Evolutionary conservation across 1,284 basidiomycete genomes (phyloP).

Genomic region (Trichosporon sp.): DNA sequence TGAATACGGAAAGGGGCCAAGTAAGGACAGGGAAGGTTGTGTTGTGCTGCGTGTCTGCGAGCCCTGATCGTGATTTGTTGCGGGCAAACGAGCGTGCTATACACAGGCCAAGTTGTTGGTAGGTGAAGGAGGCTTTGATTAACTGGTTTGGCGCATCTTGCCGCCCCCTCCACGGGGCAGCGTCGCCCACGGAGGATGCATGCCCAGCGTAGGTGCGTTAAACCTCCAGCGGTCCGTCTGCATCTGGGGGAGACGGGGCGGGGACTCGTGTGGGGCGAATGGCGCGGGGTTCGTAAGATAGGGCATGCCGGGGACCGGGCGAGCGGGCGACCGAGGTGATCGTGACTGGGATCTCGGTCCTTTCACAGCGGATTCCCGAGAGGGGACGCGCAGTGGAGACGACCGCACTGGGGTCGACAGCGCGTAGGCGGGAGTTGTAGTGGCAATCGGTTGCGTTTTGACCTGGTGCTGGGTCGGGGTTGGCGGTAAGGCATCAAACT

Average conservation of each 20-base stretch:
- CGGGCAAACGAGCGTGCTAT: neutral
- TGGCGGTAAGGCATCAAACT: neutral
- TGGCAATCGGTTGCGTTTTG: neutral
- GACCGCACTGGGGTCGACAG: neutral
- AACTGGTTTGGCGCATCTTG: neutral
- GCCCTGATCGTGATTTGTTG: neutral
- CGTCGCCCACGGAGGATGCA: neutral
- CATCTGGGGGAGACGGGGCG: neutral
- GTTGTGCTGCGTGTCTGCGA: neutral
- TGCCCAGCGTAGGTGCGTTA: neutral
- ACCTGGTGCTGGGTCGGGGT: neutral
- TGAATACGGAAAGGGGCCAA: neutral
- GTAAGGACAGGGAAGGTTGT: neutral
- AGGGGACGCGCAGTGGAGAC: neutral
- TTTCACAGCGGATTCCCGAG: neutral
- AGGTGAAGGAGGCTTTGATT: neutral
- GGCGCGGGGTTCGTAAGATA: neutral
- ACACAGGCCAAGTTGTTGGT: too few species aligned
- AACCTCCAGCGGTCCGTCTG: slow-evolving; percentile 4
- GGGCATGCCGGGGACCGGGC: neutral
- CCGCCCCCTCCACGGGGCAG: neutral
- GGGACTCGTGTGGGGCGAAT: neutral
- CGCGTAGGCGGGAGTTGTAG: neutral
- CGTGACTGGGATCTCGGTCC: neutral
- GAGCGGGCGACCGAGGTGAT: neutral